These are phyloP conservation scores for Fusarium sp. DNA, from an alignment of 2,329 filamentous ascomycete genomes.

Conservation along the genomic window DNA sequence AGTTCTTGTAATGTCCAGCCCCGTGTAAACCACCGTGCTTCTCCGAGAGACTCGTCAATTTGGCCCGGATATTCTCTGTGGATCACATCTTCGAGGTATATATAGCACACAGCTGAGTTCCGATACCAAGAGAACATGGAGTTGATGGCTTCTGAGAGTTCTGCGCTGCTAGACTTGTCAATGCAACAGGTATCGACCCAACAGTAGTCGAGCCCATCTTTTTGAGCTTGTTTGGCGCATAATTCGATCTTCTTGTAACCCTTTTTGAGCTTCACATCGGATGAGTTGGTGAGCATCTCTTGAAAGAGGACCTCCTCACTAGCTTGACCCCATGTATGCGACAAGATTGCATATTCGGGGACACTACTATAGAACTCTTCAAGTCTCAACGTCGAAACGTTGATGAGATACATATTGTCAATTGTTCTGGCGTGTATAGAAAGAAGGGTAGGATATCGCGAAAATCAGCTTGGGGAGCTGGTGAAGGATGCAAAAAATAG, in stretches of 20 bases:
- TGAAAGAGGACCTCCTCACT: slow-evolving; percentile 8
- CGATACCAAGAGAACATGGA: slow-evolving; percentile 42
- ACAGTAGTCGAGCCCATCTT: slow-evolving; percentile 26
- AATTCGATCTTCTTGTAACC: slow-evolving; percentile 40
- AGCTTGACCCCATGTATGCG: slow-evolving; percentile 26
- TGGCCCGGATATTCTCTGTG: background rate
- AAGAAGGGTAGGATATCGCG: background rate
- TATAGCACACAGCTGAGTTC: slow-evolving; percentile 37
- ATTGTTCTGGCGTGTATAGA: fast-evolving
- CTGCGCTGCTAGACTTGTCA: slow-evolving; percentile 36
- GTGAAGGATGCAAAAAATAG: background rate
- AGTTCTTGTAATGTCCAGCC: slow-evolving; percentile 44
- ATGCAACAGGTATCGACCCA: slow-evolving; percentile 47
- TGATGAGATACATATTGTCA: slow-evolving; percentile 30
- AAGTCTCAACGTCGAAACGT: slow-evolving; percentile 11
- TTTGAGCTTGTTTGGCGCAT: slow-evolving; percentile 23
- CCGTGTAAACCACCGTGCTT: slow-evolving; percentile 33
- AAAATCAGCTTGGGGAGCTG: background rate
- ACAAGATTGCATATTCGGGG: slow-evolving; percentile 32
- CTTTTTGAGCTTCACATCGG: background rate
- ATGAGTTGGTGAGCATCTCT: background rate
- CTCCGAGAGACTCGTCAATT: background rate
- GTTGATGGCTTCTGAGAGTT: slow-evolving; percentile 45
- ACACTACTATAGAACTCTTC: slow-evolving; percentile 22
- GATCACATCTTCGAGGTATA: slow-evolving; percentile 35